Evolutionary conservation across 495 filamentous ascomycete species (phyloP), one percentile per base, ranked within the genome.

Genomic region (Entonaema liquescens): DNA sequence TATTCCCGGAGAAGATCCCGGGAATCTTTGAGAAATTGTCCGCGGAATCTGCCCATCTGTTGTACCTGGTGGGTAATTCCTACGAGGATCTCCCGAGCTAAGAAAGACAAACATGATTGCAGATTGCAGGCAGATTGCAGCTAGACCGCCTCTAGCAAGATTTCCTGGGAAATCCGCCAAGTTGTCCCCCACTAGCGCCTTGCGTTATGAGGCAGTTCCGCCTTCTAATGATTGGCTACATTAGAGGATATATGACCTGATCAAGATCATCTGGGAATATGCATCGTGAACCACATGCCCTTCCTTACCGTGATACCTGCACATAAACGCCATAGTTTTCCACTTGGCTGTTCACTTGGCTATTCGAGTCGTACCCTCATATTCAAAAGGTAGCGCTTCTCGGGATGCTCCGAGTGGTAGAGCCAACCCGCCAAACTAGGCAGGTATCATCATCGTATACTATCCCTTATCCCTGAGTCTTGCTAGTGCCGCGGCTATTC

Each of bases 401-500:
- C 58, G 62, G 38, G 15, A 62, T 57, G 58, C 62, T 35, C 68
- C 68, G 62, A 52, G 52, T 11, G 29, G 58, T 62, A 38, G 17
- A 44, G 59, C 63, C 58, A 67, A 52, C 42, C 40, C 33, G 25
- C 56, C 52, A 21, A 69, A 68, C 49, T 66, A 61, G 63, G 64
- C 59, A 72, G 56, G 62, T 71, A 71, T 64, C 54, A 69, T 70
- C 25, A 54, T 76, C 74, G 82, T 23, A 79, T 76, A 19, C 76
- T 80, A 13, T 23, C 81, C 80, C 23, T 78, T 81, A 5, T 85
- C 75, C 60, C 86, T 79, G 2, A 88, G 76, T 47, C 78, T 83
- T 12, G 84, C 86, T 50, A 88, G 62, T 15, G 84, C 86, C 29
- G 84, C 83, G 36, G 86, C 85, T 53, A 88, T 75, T 1, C 86